A percentile compares a stretch with the other conserved stretches of the same genome.
Evolutionary conservation across 2,329 filamentous ascomycete genomes (phyloP).

Genomic region (Botrytis paeoniae): DNA sequence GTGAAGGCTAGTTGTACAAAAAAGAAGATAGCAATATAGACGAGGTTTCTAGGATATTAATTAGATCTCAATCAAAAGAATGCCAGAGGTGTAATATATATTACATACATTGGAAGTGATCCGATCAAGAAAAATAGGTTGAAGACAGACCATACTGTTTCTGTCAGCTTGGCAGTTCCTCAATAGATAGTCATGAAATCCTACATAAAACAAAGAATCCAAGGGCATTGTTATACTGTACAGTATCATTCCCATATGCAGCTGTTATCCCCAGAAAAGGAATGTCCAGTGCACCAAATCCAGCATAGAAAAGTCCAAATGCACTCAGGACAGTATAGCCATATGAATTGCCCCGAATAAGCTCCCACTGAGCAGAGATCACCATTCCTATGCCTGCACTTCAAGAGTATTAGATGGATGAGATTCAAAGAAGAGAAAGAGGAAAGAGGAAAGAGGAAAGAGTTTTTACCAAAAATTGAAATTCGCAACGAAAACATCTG

Average conservation of each 20-base stretch:
- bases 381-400: conserved; percentile 49
- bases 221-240: neutral
- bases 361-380: conserved; percentile 54
- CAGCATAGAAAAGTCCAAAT: conserved; percentile 51
- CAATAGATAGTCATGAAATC: neutral
- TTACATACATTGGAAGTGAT: conserved; percentile 39
- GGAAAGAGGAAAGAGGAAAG: neutral
- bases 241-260: neutral
- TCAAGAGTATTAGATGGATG: conserved; percentile 35
- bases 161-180: neutral
- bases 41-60: conserved; percentile 39
- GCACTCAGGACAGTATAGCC: conserved; percentile 53
- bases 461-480: neutral
- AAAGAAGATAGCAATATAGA: conserved; percentile 48
- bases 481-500: conserved; percentile 51
- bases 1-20: conserved; percentile 47
- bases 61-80: neutral
- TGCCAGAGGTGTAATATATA: neutral
- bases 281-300: conserved; percentile 48
- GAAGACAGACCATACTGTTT: neutral
- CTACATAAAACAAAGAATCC: neutral
- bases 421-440: neutral
- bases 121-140: conserved; percentile 43
- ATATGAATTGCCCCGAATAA: conserved; percentile 51
- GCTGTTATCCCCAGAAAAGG: conserved; percentile 45